Evolutionary conservation across 2,329 filamentous ascomycete species (phyloP).

Genomic region (Zymoseptoria pseudotritici): DNA sequence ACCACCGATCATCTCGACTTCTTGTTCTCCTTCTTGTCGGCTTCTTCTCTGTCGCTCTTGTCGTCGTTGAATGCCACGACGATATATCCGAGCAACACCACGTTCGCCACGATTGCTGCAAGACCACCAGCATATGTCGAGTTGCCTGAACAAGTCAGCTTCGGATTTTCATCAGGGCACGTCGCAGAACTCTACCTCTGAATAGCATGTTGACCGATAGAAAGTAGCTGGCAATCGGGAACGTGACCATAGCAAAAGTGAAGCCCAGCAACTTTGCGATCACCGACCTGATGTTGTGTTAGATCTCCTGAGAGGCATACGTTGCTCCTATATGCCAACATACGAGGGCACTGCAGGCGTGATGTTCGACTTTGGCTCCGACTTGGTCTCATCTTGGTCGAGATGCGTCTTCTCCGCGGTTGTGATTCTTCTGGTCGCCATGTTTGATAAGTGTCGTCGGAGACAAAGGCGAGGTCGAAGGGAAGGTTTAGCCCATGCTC

Average conservation of each 20-base stretch:
- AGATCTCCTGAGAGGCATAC: conserved; percentile 1
- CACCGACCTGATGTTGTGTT: conserved; percentile 53
- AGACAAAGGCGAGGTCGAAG: neutral
- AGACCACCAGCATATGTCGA: conserved; percentile 77
- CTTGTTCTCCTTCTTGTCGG: conserved; percentile 33
- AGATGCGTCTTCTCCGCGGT: conserved; percentile 59
- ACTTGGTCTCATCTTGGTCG: conserved; percentile 30
- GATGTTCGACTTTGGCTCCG: conserved; percentile 55
- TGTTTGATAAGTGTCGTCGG: conserved; percentile 33
- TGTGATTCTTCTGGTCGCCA: conserved; percentile 64
- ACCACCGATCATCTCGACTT: neutral
- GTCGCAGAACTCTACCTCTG: conserved; percentile 50
- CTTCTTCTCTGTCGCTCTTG: conserved; percentile 43
- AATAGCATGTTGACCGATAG: conserved; percentile 69
- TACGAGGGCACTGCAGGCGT: conserved; percentile 78
- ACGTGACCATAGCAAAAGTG: conserved; percentile 80
- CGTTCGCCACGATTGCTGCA: conserved; percentile 83
- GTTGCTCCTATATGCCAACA: conserved; percentile 25
- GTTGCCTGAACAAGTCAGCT: conserved; percentile 55
- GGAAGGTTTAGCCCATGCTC: neutral
- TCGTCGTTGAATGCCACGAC: conserved; percentile 90
- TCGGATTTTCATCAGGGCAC: neutral
- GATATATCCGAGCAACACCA: conserved; percentile 84
- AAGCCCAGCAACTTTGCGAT: conserved; percentile 87
- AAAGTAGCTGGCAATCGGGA: conserved; percentile 87